Evolutionary conservation across 2,329 filamentous ascomycete species (phyloP).

Genomic region (Colletotrichum orbiculare): DNA sequence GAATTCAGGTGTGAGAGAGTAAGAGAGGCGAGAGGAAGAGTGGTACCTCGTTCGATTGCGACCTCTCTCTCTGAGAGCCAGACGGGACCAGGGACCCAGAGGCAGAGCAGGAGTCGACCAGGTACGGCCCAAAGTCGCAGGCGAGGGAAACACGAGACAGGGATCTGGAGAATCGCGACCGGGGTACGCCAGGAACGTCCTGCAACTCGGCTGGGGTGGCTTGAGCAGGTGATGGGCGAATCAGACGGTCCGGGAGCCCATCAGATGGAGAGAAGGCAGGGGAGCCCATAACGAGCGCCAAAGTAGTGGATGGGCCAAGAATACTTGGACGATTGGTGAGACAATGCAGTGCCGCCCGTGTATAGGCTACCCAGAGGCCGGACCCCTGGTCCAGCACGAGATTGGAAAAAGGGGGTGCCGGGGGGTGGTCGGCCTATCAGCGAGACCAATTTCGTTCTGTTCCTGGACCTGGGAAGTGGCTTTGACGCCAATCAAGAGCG

Average conservation of each 20-base stretch:
- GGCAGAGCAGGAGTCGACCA: conserved; percentile 23
- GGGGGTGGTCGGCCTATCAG: conserved; percentile 30
- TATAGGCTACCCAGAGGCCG: conserved; percentile 36
- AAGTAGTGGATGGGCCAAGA: conserved; percentile 34
- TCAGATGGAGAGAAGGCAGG: conserved; percentile 19
- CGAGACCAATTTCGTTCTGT: conserved; percentile 22
- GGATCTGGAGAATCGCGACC: conserved; percentile 30
- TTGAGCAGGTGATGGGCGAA: conserved; percentile 25
- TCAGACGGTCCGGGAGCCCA: conserved; percentile 21
- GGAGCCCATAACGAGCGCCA: conserved; percentile 18
- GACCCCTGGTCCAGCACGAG: conserved; percentile 27
- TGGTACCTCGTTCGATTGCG: conserved; percentile 27
- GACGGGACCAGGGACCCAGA: neutral
- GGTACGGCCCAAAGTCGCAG: conserved; percentile 31
- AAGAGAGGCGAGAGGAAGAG: conserved; percentile 34
- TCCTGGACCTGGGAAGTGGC: conserved; percentile 22
- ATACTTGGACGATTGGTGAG: conserved; percentile 32
- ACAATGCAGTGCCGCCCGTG: conserved; percentile 34
- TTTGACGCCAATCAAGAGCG: neutral
- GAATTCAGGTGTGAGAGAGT: conserved; percentile 25
- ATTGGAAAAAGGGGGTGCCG: conserved; percentile 36
- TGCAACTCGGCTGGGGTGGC: conserved; percentile 14
- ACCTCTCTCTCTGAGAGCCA: conserved; percentile 8
- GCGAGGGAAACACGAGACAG: conserved; percentile 37
- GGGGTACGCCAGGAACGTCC: conserved; percentile 24